phyloP scores from a whole-genome alignment of 2,329 filamentous ascomycete genomes.

The Didymellaceae sp. region DNA sequence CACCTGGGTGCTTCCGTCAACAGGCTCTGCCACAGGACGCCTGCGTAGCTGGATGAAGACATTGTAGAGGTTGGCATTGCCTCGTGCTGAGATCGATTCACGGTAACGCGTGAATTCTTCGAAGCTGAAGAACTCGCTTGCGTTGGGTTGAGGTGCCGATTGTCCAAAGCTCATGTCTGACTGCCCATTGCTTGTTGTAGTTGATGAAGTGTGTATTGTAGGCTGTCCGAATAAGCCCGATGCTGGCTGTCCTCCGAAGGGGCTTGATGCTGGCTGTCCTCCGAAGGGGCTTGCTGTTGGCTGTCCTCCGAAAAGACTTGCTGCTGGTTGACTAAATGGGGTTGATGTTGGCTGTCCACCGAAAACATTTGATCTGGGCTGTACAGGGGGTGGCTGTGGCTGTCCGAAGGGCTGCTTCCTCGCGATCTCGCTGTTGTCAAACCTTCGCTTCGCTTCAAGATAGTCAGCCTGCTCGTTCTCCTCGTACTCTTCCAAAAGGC shows the following conservation, averaged over 20 bases:
- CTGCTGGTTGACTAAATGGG: no score
- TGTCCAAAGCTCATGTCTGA: no score
- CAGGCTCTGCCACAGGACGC: conserved; percentile 28
- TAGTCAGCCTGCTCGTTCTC: conserved; percentile 48
- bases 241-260: no score
- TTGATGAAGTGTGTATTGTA: no score
- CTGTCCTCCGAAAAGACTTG: no score
- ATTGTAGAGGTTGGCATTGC: conserved; percentile 20
- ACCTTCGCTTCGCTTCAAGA: conserved; percentile 34
- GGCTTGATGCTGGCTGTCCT: no score
- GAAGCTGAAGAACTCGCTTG: conserved; percentile 36
- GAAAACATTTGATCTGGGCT: no score
- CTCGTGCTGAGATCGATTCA: conserved; percentile 21
- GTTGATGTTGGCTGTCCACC: no score
- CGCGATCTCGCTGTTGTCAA: conserved; percentile 32
- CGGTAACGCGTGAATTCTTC: conserved; percentile 34
- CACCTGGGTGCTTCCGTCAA: conserved; percentile 28
- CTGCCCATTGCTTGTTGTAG: no score
- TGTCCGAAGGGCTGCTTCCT: background rate
- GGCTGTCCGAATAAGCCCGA: no score
- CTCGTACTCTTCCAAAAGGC: conserved; percentile 52
- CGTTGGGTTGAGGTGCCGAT: no score
- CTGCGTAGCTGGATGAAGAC: conserved; percentile 30
- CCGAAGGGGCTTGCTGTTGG: background rate
- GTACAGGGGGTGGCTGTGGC: no score